phyloP scores from a whole-genome alignment of 441 rosid species.

The Brassica balearica region DNA sequence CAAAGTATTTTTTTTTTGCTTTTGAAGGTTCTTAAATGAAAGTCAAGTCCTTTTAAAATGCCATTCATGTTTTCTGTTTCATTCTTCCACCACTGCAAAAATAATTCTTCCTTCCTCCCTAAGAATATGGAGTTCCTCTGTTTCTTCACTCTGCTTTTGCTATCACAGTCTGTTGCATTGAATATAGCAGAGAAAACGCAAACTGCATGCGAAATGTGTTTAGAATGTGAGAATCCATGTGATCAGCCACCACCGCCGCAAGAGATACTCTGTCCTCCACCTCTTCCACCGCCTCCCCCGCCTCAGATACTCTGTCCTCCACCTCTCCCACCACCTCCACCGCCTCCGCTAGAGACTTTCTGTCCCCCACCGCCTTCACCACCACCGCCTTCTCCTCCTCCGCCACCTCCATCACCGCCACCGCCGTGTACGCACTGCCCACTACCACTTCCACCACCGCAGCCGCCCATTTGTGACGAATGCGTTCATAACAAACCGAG shows the following conservation, averaged over 20 bases:
- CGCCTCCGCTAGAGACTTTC: constrained; percentile 35
- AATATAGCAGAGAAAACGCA: constrained; percentile 39
- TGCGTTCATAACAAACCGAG: constrained; percentile 36
- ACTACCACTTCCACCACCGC: constrained; percentile 36
- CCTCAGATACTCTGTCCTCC: constrained; percentile 43
- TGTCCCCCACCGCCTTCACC: constrained; percentile 46
- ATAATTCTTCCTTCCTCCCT: constrained; percentile 8
- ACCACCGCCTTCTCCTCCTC: constrained; percentile 36
- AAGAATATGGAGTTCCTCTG: constrained; percentile 27
- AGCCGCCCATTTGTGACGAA: constrained; percentile 37
- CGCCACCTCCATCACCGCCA: constrained; percentile 49
- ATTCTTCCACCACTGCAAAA: not conserved
- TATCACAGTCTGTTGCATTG: constrained; percentile 27
- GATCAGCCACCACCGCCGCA: constrained; percentile 33
- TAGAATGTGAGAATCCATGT: constrained; percentile 63
- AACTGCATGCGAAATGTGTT: constrained; percentile 56
- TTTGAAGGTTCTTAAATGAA: constrained; percentile 32
- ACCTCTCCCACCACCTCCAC: constrained; percentile 54
- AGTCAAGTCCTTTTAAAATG: constrained; percentile 37
- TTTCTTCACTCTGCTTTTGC: constrained; percentile 39
- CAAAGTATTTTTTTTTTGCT: constrained; percentile 16
- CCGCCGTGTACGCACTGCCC: constrained; percentile 49
- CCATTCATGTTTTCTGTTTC: constrained; percentile 1
- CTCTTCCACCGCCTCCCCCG: constrained; percentile 32
- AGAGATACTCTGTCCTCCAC: constrained; percentile 12